Evolutionary conservation across 139 green algal species (phyloP).

Genomic region (Pedinophyceae sp.): DNA sequence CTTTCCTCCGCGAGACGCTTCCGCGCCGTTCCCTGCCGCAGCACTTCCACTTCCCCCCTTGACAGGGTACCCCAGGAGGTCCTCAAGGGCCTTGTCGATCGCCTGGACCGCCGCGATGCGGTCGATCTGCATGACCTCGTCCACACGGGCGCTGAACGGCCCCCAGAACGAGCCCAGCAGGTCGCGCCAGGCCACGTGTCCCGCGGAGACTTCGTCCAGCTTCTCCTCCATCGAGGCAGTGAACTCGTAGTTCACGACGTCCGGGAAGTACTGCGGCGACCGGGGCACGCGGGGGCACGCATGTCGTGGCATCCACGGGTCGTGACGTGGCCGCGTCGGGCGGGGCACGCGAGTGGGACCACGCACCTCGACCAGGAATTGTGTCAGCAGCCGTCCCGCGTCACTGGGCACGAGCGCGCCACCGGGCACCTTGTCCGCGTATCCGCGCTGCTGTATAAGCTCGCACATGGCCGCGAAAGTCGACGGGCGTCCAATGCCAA

Average conservation of each 20-base stretch:
- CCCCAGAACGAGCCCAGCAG: conserved; percentile 48
- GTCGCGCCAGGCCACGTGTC: conserved; percentile 18
- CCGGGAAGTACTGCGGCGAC: not conserved
- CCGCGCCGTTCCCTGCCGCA: too few relatives aligned
- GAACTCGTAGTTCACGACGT: not conserved
- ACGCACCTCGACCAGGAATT: conserved; percentile 48
- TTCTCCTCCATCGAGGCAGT: conserved; percentile 7
- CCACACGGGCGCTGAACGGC: conserved; percentile 29
- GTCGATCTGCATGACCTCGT: conserved; percentile 11
- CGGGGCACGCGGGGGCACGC: too few relatives aligned
- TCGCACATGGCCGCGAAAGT: conserved; percentile 75
- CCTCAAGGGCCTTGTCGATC: too few relatives aligned
- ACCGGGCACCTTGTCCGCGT: conserved; percentile 35
- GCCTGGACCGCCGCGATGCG: too few relatives aligned
- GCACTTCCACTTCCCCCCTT: too few relatives aligned
- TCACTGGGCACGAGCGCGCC: conserved; percentile 32
- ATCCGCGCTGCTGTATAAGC: conserved; percentile 53
- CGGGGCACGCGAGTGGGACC: not conserved
- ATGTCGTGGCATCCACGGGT: too few relatives aligned
- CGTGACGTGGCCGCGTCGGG: not conserved
- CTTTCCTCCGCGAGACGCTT: too few relatives aligned
- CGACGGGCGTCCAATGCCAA: conserved; percentile 75
- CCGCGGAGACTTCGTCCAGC: conserved; percentile 36
- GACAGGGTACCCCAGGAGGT: too few relatives aligned
- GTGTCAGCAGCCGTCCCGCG: conserved; percentile 42